Base-by-base conservation (phyloP, 495 filamentous ascomycete genomes). In the Cercophora sp. region DNA sequence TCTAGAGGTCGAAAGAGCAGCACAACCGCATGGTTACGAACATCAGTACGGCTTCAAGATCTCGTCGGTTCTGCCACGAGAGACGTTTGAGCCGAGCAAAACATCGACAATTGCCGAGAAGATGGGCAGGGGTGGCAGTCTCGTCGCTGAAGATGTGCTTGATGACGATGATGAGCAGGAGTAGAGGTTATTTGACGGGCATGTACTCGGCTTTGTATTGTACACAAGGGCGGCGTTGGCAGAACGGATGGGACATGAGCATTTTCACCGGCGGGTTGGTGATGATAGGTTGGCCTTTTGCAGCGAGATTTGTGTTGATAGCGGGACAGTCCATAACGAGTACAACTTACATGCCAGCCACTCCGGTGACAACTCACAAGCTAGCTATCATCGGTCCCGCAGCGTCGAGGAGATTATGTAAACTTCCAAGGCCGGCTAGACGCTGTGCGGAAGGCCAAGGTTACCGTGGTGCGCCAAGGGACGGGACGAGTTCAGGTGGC, bases 1-100 rank as follows among this genome's bases (percentile, higher is more conserved):
- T 9, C 44, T 57, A 8, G n/a, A n/a, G n/a, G 71, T 69, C 8
- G 55, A 65, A 18, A 60, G 63, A n/a, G 64, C 66, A 0, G 55
- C 67, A 27, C 72, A 82, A 58, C 91, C 91, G 0, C 70, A 77
- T 26, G 81, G 68, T 16, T 96, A 88, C 65, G 70, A 84, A 49
- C 92, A 96, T 61, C 70, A 81, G 49, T 98, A 92, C 64, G 66
- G 67, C 11, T 97, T 98, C 66, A 78, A 79, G 44, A 81, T 98
- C 20, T 87, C 91, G 15, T 85, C 84, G 26, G 84, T 88, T 0
- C 80, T 98, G 75, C 93, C 93, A 15, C 74, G 93, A 22, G 80
- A 80, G 42, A 87, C 89, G 5, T 88, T 88, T 62, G 82, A 85
- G 31, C 73, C 89, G 15, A 77, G 83, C 27, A 74, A 73, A 8